Evolutionary conservation across 2,329 filamentous ascomycete genomes (phyloP), one percentile per base, ranked within the genome.

Genomic region (Fusarium ambrosium): DNA sequence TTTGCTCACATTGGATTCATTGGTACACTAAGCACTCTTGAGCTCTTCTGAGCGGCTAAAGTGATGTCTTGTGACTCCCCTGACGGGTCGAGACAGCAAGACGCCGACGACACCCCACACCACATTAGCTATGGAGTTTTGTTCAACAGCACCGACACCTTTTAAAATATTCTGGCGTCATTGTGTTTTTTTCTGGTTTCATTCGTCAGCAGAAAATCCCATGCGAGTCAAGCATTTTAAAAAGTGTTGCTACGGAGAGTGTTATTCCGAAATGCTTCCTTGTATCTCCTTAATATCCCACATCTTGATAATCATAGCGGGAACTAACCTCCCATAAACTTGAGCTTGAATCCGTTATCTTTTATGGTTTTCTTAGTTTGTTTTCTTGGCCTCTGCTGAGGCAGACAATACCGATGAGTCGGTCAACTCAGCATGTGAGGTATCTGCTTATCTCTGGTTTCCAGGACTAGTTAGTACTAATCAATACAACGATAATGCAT

Each of bases 401-500:
- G 29, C 9, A 11, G 29, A 32, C 9, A 32, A 32, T 32, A 32
- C 29, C 9, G 29, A 32, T 10, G 9, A 32, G 29, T 1, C 29
- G 29, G 29, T 32, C 29, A 32, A 32, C 4, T 32, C 29, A 32
- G 29, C 29, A 32, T 32, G 9, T 10, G 1, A 32, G 8, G 29
- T 32, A 32, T 32, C 13, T 8, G 4, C 43, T 51, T 18, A 11
- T 1, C 9, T 11, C 2, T n/a, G 3, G 5, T 6, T 51, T 2
- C 7, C 10, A 16, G 9, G n/a, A 10, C 24, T 2, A 14, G 24
- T n/a, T 2, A 14, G 24, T n/a, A 51, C 2, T 0, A 7, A 13
- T 51, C 3, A 3, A 27, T 29, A 10, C 7, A 18, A 13, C 2
- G 24, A n/a, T 16, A 51, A 13, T 29, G 5, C 22, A n/a, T 13